Base-by-base conservation (phyloP, 352 stramenopile genomes). In the Globisporangium rhizosaccharum region DNA sequence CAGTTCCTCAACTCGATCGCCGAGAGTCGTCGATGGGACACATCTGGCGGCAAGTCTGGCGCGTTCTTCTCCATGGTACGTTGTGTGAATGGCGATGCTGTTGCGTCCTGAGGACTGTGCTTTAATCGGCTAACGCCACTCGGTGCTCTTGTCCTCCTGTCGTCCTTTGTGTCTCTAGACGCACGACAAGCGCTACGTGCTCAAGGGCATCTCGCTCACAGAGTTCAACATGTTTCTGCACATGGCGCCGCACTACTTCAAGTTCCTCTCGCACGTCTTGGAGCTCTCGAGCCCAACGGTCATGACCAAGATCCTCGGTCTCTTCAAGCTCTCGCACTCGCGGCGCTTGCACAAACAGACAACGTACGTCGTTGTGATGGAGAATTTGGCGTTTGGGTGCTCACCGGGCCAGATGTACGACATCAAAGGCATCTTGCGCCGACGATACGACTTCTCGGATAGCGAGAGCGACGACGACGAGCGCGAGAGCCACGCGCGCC, bases 141-240 rank as follows among this genome's bases (percentile, higher is more conserved):
- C 36, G 6, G 23, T 23, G 23, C 41, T 23, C 56, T 67, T 20
- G 70, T 23, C 11, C 1, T 60, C 28, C 28, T 33, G 28, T 6
- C 28, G 28, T 33, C 28, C 28, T 20, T 55, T 39, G 15, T 60
- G 12, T 52, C 20, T 58, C 8, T 23, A 90, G 85, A 83, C 81
- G 2, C 82, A 93, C 51, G 85, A 95, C 62, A 90, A 88, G 57
- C 82, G 84, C 2, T 95, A 87, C 50, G 75, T 95, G 36, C 57
- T 95, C 36, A 95, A 95, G 53, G 85, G 85, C 7, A 92, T 95
- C 51, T 85, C 85, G 2, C 70, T 91, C 66, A 90, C 72, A 17
- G 85, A 95, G 62, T 93, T 92, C 64, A 95, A 95, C 64, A 95
- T 95, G 85, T 95, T 95, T 49, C 66, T 93, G 53, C 82, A 95